Conservation (phyloP, 2,329 filamentous ascomycete genomes). For the Erysiphe pulchra region DNA sequence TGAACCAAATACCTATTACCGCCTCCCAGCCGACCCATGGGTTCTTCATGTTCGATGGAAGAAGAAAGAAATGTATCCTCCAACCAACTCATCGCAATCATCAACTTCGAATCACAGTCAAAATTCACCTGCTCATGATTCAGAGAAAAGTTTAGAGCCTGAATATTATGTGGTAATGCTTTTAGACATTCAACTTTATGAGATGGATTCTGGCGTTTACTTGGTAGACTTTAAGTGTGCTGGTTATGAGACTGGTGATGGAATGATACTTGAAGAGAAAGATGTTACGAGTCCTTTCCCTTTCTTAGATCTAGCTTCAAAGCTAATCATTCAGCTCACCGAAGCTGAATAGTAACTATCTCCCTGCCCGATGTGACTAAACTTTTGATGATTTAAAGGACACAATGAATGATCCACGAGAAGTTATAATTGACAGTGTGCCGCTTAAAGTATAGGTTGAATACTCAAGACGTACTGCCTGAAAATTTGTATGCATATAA, state of each 20-base stretch:
- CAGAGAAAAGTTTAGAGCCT: conserved; percentile 4
- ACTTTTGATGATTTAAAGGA: neutral
- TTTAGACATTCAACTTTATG: conserved; percentile 87
- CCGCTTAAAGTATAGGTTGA: neutral
- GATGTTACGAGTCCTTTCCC: conserved; percentile 87
- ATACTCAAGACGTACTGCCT: neutral
- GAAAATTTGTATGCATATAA: neutral
- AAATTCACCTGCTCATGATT: conserved; percentile 9
- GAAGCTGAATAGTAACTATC: conserved; percentile 30
- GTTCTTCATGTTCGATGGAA: conserved; percentile 76
- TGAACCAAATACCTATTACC: conserved; percentile 39
- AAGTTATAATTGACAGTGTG: neutral
- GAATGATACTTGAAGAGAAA: conserved; percentile 66
- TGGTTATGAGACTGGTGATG: conserved; percentile 63
- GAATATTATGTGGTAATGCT: conserved; percentile 48
- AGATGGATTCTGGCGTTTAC: conserved; percentile 77
- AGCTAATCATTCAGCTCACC: conserved; percentile 77
- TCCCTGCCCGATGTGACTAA: neutral
- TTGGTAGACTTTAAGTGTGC: conserved; percentile 98
- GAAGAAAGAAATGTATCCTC: conserved; percentile 46
- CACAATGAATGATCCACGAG: neutral
- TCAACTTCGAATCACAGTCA: conserved; percentile 21
- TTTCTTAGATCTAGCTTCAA: conserved; percentile 79
- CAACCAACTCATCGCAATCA: conserved; percentile 23
- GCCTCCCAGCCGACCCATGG: conserved; percentile 83